phyloP scores from a whole-genome alignment of 1,284 basidiomycete genomes.

The Naganishia sp. region DNA sequence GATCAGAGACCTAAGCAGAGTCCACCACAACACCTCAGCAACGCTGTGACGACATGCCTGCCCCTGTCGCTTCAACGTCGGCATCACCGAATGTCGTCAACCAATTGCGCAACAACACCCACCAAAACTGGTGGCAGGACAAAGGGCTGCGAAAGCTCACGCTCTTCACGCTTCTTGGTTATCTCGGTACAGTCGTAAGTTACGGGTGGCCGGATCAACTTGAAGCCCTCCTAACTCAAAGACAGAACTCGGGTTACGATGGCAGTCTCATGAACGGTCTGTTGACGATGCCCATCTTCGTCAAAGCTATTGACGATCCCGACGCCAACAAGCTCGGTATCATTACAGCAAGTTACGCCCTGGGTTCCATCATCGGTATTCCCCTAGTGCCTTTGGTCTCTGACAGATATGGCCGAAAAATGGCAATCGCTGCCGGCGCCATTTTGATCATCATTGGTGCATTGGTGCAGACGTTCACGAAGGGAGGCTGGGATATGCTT shows the following conservation, averaged over 20 bases:
- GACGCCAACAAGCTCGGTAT: conserved; percentile 38
- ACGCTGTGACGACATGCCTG: neutral
- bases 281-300: conserved; percentile 14
- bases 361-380: conserved; percentile 38
- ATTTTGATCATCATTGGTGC: conserved; percentile 39
- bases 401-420: conserved; percentile 29
- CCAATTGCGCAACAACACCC: conserved; percentile 7
- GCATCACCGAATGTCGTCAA: neutral
- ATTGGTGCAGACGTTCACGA: conserved; percentile 39
- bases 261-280: conserved; percentile 14
- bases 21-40: neutral
- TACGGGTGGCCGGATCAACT: neutral
- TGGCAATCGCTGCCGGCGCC: conserved; percentile 38
- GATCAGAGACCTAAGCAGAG: too few species aligned
- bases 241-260: conserved; percentile 10
- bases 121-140: conserved; percentile 12
- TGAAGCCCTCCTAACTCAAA: neutral
- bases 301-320: conserved; percentile 33
- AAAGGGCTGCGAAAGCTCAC: conserved; percentile 10
- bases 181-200: conserved; percentile 1
- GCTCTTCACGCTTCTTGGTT: neutral
- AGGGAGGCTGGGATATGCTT: conserved; percentile 28
- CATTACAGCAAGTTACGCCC: conserved; percentile 38
- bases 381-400: conserved; percentile 38
- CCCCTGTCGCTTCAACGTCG: neutral